These are phyloP conservation scores for Entomortierella chlamydospora DNA, from an alignment of 192 early-diverging fungal species.

Conservation along the genomic window DNA sequence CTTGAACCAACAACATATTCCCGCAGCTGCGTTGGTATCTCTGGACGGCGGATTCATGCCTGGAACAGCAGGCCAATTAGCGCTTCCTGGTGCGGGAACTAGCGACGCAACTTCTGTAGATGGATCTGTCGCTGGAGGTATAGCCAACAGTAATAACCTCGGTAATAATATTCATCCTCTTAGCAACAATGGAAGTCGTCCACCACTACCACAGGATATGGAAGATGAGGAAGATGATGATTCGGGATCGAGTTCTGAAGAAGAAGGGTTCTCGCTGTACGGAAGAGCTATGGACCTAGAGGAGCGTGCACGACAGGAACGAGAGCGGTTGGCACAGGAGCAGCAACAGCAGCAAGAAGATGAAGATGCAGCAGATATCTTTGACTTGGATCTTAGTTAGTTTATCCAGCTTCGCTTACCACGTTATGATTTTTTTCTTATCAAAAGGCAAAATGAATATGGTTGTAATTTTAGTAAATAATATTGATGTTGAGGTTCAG, in stretches of 20 bases:
- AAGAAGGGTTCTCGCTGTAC: constrained; percentile 22
- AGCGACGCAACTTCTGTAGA: not conserved
- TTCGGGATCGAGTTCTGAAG: constrained; percentile 42
- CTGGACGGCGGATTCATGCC: constrained; percentile 48
- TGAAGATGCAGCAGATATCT: constrained; percentile 21
- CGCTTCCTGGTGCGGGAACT: not conserved
- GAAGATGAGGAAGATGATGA: constrained; percentile 36
- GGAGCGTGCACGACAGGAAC: constrained; percentile 16
- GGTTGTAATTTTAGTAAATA: too few relatives aligned
- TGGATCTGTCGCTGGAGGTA: not conserved
- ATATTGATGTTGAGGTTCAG: too few relatives aligned
- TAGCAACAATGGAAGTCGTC: not conserved
- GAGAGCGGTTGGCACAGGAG: constrained; percentile 21
- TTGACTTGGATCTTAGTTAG: constrained; percentile 18
- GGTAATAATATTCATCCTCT: not conserved
- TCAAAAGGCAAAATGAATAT: too few relatives aligned
- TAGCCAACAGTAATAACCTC: not conserved
- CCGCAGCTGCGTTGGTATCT: constrained; percentile 47
- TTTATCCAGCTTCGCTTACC: too few relatives aligned
- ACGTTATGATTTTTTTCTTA: too few relatives aligned
- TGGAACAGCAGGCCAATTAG: constrained; percentile 17
- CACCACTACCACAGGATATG: constrained; percentile 16
- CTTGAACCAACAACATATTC: constrained; percentile 61
- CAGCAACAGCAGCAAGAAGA: constrained; percentile 23
- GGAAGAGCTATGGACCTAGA: constrained; percentile 17